Evolutionary conservation across 306 rosid genomes (phyloP), one percentile per base, ranked within the genome.

Genomic region (Cicer judaicum): DNA sequence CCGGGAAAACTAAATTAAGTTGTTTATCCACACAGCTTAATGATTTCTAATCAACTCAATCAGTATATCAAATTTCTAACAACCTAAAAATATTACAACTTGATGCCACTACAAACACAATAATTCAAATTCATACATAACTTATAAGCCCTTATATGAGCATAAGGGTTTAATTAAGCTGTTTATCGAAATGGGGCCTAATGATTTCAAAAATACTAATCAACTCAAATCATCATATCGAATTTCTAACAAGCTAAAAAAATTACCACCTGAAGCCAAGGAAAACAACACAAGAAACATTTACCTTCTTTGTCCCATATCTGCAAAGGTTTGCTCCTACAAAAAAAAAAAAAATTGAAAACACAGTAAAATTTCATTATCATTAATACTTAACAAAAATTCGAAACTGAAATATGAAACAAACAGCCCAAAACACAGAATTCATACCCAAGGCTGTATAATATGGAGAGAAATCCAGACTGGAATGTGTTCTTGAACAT

Each of bases 401-500:
- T 10, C 5, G 3, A 70, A 48, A 46, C 15, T 7, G 18, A 40
- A 62, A 24, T 38, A 12, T 7, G 67, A 59, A 66, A 82, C 36
- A 76, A 10, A 41, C 4, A 44, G 21, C 11, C 49, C 61, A 55
- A 61, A 60, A 57, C 29, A 8, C 3, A 53, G 10, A 29, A 29
- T 29, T 29, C 90, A 64, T 92, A 92, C 99, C 97, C 99, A 8
- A 94, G 97, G 84, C 97, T 88, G 88, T 90, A 94, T 42, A 94
- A 75, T 68, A 94, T 92, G 72, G 99, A 94, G 47, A 94, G 93
- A 77, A 94, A 94, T 53, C 97, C 97, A 81, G 96, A 94, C 78
- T 94, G 99, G 81, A 94, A 94, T 8, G 96, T 94, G 87, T 94
- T 94, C 87, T 94, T 94, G 81, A 94, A 94, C 98, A 94, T 94